phyloP scores from a whole-genome alignment of 192 early-diverging fungal species.

The Pilaira anomala region DNA sequence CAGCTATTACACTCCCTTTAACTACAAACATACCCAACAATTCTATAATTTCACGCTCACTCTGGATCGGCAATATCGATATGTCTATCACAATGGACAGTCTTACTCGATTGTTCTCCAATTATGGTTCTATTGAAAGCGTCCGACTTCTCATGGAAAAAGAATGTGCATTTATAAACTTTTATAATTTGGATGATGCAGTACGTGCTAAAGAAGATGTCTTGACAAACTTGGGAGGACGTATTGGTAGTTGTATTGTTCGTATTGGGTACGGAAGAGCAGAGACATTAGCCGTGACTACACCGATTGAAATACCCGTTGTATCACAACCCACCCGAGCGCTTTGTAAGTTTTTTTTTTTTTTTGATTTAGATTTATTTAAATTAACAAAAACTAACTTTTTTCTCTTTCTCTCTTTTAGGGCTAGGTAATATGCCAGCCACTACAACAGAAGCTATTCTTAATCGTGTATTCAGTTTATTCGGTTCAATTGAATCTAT shows the following conservation, averaged over 20 bases:
- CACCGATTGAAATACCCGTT: conserved; percentile 24
- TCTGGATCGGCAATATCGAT: conserved; percentile 94
- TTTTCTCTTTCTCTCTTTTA: too few relatives aligned
- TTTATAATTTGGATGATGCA: conserved; percentile 80
- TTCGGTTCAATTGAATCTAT: conserved; percentile 89
- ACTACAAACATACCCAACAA: not conserved
- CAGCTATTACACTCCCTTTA: not conserved
- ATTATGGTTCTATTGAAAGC: conserved; percentile 90
- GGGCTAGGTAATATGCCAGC: conserved; percentile 95
- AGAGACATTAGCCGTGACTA: conserved; percentile 32
- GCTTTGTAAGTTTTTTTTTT: conserved; percentile 54
- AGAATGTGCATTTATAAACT: conserved; percentile 96
- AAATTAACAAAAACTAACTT: not conserved
- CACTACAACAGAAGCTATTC: conserved; percentile 60
- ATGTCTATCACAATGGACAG: conserved; percentile 72
- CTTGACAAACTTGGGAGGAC: conserved; percentile 60
- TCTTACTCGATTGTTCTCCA: conserved; percentile 74
- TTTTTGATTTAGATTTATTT: not conserved
- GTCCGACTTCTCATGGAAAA: conserved; percentile 87
- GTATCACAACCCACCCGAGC: conserved; percentile 59
- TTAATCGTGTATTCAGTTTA: conserved; percentile 69
- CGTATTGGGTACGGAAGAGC: conserved; percentile 82
- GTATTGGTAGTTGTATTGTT: conserved; percentile 77
- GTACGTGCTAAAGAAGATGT: conserved; percentile 82
- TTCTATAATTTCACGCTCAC: conserved; percentile 74